Base-by-base conservation (phyloP, 192 early-diverging fungal species). In the Coemansia sp. region DNA sequence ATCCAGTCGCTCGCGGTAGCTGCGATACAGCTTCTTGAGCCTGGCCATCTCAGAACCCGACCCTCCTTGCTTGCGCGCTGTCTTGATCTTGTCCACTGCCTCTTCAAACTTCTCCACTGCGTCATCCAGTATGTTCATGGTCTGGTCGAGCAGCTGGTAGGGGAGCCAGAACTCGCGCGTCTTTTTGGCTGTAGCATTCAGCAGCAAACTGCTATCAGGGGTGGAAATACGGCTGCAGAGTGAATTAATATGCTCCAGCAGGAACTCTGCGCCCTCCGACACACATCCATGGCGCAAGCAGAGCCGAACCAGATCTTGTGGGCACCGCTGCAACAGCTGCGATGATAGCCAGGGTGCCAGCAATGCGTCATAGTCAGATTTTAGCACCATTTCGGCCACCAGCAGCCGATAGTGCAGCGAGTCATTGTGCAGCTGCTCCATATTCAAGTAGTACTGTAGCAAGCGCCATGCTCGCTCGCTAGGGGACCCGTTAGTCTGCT, bases 131-230 rank as follows among this genome's bases (percentile, higher is more conserved):
- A 68, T 61, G 17, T 53, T 62, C 39, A 56, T 50, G 15, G 69
- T 72, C 56, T 79, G 76, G 45, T 79, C 76, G 2, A 79, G 30
- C 30, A 79, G 61, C 31, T 58, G 56, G 56, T 72, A 71, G 8
- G 76, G 76, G 43, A 79, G 61, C 69, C 76, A 79, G 38, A 72
- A 46, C 46, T 60, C 76, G 34, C 76, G 58, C 14, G 76, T 68
- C n/a, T 30, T 51, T 34, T 58, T 62, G 39, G 23, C 38, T 15
- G 15, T 23, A 26, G 23, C 23, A 26, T 26, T 26, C 23, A 26
- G 23, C 11, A 28, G 23, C 37, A 39, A n/a, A 10, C 11, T 39
- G 10, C 47, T 12, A n/a, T 40, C 45, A 14, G 32, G 26, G 5
- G 51, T 43, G 10, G 28, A 20, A n/a, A 56, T 44, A 20, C 51